Evolutionary conservation across 179 eudicot species (phyloP).

Genomic region (Spergularia azorica): DNA sequence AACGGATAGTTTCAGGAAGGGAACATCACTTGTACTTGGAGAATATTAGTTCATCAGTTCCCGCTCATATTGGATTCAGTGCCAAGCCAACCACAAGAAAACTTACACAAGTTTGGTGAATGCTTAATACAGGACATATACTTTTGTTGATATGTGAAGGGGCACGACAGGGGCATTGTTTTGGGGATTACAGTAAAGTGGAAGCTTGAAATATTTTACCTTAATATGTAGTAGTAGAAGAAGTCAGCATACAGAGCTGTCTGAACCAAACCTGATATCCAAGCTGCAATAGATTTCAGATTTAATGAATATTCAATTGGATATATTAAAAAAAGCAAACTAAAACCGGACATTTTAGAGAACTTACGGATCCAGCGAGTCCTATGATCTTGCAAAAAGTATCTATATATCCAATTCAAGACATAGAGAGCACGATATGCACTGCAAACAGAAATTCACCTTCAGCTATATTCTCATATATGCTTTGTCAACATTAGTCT

Average conservation of each 20-base stretch:
- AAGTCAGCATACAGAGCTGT: constrained; percentile 61
- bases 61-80: too few species aligned
- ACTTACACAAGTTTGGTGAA: too few species aligned
- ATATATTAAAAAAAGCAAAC: not conserved
- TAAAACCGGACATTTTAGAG: not conserved
- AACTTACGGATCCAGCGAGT: constrained; percentile 65
- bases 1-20: too few species aligned
- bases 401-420: constrained; percentile 62
- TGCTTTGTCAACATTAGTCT: not conserved
- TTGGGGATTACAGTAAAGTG: not conserved
- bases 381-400: constrained; percentile 49
- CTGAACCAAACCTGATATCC: constrained; percentile 62
- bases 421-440: constrained; percentile 65
- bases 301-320: not conserved
- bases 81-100: too few species aligned
- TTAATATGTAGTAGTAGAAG: constrained; percentile 58
- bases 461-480: not conserved
- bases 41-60: too few species aligned
- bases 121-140: too few species aligned
- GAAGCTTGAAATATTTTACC: constrained; percentile 31
- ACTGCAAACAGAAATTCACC: constrained; percentile 30
- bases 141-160: too few species aligned
- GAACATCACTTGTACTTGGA: too few species aligned
- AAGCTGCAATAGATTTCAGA: constrained; percentile 38
- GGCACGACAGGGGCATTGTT: not conserved